Base-by-base conservation (phyloP, 805 yeast genomes). In the Candida arabinofermentans region DNA sequence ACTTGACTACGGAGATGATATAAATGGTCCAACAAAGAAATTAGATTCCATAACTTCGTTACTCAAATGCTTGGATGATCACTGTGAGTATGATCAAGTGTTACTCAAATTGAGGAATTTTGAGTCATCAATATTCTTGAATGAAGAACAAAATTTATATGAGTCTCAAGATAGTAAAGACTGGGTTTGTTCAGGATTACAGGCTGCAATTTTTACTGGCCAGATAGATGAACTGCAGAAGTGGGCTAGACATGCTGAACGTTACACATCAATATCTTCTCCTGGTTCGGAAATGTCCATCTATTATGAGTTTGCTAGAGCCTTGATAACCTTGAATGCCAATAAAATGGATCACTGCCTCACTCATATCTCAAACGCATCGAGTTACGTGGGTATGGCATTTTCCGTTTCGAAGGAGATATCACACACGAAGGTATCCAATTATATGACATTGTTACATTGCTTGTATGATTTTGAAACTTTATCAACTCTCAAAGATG, bases 71-170 rank as follows among this genome's bases (percentile, higher is more conserved):
- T 67, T 89, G 47, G 80, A 79, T 45, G 83, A 84, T 32, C 87
- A 86, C 60, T 90, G 87, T 24, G 70, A 85, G 17, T 84, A 85
- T 53, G 85, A 83, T 23, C 80, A 82, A 43, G 75, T 81, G 2
- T 63, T 83, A 2, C 61, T 73, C 2, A 74, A 75, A 30, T 64
- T 86, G 18, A 65, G 73, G 5, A 55, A 58, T 3, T 48, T 61
- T 47, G 68, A 48, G 24, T 39, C 43, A 13, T 27, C 40, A 17
- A 41, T 24, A 1, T 19, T 26, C 13, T 10, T 26, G 13, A 26
- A 14, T 14, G 13, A 16, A 10, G 32, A 29, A 7, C n/a, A 14
- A 10, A 19, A 16, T 6, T 7, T 29, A 5, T 29, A 29, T 10
- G 32, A 10, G 4, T 32, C 33, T 8, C 36, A n/a, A 16, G 21